Percentiles rank a stretch among this genome's conserved stretches.
Conservation (phyloP, 139 green algal species). For the Pseudopediastrum boryanum region DNA sequence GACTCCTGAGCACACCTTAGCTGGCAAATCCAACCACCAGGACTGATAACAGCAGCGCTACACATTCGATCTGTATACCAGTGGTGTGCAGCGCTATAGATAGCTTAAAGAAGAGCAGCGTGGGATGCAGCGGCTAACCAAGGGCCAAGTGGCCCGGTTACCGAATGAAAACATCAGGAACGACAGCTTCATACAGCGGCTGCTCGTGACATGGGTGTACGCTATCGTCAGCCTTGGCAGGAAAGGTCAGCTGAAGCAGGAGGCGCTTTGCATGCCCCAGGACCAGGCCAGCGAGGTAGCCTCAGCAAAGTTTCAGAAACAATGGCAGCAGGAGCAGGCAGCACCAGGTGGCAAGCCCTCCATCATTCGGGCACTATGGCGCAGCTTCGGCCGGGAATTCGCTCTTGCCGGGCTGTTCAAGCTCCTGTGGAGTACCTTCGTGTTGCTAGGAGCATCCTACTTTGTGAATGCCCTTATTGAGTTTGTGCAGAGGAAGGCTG, state of each 20-base stretch:
- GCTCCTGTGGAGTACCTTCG: conserved; percentile 45
- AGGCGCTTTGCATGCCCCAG: conserved; percentile 56
- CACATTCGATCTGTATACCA: too few relatives aligned
- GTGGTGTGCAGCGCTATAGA: too few relatives aligned
- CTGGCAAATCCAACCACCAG: too few relatives aligned
- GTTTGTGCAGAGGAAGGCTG: conserved; percentile 34
- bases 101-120: too few relatives aligned
- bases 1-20: too few relatives aligned
- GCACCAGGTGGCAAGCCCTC: conserved; percentile 30
- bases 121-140: conserved; percentile 1
- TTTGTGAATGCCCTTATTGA: conserved; percentile 44
- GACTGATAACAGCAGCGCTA: too few relatives aligned
- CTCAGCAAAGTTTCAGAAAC: conserved; percentile 33
- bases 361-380: conserved; percentile 39
- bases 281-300: conserved; percentile 51
- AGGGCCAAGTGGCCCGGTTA: conserved; percentile 26
- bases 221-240: conserved; percentile 33
- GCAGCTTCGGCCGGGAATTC: conserved; percentile 46
- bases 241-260: conserved; percentile 40
- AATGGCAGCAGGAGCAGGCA: conserved; percentile 10
- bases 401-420: conserved; percentile 50
- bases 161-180: conserved; percentile 25
- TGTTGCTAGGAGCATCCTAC: conserved; percentile 53
- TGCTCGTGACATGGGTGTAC: conserved; percentile 47
- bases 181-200: conserved; percentile 27